These are phyloP conservation scores for Lepiota venenata DNA, from an alignment of 768 basidiomycete genomes.

Conservation along the genomic window DNA sequence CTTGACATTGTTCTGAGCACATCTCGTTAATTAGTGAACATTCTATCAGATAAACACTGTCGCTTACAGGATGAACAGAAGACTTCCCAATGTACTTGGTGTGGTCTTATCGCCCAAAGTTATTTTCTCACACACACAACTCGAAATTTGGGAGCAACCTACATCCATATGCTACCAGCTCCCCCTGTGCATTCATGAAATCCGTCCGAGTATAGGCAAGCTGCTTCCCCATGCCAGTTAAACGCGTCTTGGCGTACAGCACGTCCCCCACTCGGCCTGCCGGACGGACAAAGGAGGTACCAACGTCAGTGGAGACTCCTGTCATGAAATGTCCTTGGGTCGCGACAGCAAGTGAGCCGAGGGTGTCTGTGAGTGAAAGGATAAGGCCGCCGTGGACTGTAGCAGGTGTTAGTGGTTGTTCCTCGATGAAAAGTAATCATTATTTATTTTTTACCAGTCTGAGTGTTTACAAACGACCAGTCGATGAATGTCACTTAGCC, in stretches of 20 bases:
- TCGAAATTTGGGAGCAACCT: conserved; percentile 23
- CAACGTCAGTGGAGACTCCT: conserved; percentile 82
- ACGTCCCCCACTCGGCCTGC: conserved; percentile 70
- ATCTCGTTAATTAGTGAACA: not conserved
- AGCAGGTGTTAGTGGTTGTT: conserved; percentile 10
- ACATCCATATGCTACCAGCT: conserved; percentile 83
- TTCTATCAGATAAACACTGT: not conserved
- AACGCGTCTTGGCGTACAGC: conserved; percentile 56
- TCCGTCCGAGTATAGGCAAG: conserved; percentile 82
- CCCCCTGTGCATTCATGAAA: conserved; percentile 60
- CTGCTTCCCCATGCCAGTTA: conserved; percentile 75
- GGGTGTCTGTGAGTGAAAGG: conserved; percentile 77
- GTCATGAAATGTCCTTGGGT: conserved; percentile 85
- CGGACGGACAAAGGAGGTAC: conserved; percentile 73
- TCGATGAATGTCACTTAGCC: conserved; percentile 4
- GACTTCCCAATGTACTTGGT: conserved; percentile 85
- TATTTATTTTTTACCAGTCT: conserved; percentile 44
- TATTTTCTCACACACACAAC: not conserved
- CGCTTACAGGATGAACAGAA: conserved; percentile 37
- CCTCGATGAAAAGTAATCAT: not conserved
- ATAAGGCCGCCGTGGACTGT: conserved; percentile 78
- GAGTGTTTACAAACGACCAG: conserved; percentile 5
- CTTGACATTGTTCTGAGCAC: conserved; percentile 63
- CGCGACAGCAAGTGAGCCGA: conserved; percentile 83
- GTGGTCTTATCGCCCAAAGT: conserved; percentile 49